phyloP scores from a whole-genome alignment of 345 rosid genomes.

The Brassica rapa region DNA sequence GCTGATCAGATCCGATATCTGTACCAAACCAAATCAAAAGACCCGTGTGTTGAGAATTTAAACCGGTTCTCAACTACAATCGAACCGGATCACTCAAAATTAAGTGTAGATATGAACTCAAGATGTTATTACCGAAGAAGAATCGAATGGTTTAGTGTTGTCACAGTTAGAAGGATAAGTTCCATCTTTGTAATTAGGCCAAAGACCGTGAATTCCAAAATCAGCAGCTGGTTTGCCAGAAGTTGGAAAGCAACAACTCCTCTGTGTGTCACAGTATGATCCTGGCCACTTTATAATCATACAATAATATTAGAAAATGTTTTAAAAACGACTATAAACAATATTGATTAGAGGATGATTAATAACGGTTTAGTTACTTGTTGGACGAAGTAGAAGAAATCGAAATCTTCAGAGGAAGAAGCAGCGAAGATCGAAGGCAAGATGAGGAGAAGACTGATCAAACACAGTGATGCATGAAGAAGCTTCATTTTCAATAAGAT shows the following conservation, averaged over 20 bases:
- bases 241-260: constrained; percentile 77
- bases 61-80: neutral
- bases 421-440: constrained; percentile 38
- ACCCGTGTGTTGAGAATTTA: neutral
- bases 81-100: neutral
- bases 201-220: constrained; percentile 90
- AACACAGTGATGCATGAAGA: constrained; percentile 17
- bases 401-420: constrained; percentile 63
- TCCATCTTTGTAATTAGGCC: constrained; percentile 89
- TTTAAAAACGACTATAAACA: neutral
- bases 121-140: constrained; percentile 48
- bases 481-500: constrained; percentile 28
- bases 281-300: constrained; percentile 78
- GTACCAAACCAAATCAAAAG: constrained; percentile 5
- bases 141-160: constrained; percentile 49
- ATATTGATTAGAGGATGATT: neutral
- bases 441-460: constrained; percentile 36
- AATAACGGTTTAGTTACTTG: constrained; percentile 50
- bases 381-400: constrained; percentile 96
- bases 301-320: neutral
- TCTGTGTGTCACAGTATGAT: constrained; percentile 72
- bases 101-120: neutral
- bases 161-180: constrained; percentile 85
- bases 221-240: constrained; percentile 89
- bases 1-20: constrained; percentile 59